Percentiles rank a stretch among this genome's conserved stretches.
Conservation (phyloP, 2,329 filamentous ascomycete species). For the Venturia nashicola region DNA sequence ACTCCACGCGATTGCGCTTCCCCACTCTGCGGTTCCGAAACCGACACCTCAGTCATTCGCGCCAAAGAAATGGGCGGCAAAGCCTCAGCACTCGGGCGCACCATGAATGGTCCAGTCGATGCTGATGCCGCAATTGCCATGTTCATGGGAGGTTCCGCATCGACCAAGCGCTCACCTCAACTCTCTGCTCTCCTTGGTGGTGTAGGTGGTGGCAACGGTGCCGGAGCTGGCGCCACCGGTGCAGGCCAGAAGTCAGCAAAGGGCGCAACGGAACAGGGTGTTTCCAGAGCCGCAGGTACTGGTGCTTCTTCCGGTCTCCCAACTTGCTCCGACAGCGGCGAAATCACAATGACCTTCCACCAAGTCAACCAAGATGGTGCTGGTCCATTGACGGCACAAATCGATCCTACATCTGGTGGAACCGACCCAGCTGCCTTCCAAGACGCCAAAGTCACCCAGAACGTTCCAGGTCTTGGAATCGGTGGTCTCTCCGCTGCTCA, state of each 20-base stretch:
- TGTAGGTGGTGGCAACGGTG: slow-evolving; percentile 17
- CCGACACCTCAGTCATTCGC: slow-evolving; percentile 59
- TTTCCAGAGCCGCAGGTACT: slow-evolving; percentile 41
- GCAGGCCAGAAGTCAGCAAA: slow-evolving; percentile 35
- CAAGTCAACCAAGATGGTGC: slow-evolving; percentile 62
- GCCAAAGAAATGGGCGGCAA: slow-evolving; percentile 43
- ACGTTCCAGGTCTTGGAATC: slow-evolving; percentile 48
- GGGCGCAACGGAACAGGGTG: slow-evolving; percentile 38
- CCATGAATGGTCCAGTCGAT: slow-evolving; percentile 45
- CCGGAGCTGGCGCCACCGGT: slow-evolving; percentile 19
- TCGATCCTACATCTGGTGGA: slow-evolving; percentile 53
- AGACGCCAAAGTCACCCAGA: slow-evolving; percentile 43
- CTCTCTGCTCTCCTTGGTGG: slow-evolving; percentile 21
- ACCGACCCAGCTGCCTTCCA: slow-evolving; percentile 49
- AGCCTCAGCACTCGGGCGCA: slow-evolving; percentile 51
- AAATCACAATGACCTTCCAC: slow-evolving; percentile 52
- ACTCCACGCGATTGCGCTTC: slow-evolving; percentile 55
- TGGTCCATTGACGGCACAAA: slow-evolving; percentile 46
- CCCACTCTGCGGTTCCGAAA: slow-evolving; percentile 51
- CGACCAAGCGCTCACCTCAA: slow-evolving; percentile 18
- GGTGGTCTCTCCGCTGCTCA: slow-evolving; percentile 46
- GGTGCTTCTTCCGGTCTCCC: slow-evolving; percentile 46
- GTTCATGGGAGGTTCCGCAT: slow-evolving; percentile 41
- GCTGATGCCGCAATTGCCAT: slow-evolving; percentile 43
- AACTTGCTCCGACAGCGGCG: slow-evolving; percentile 47